Percentiles rank a stretch among this genome's conserved stretches.
phyloP scores from a whole-genome alignment of 495 filamentous ascomycete genomes.

The Cercophora sp. region DNA sequence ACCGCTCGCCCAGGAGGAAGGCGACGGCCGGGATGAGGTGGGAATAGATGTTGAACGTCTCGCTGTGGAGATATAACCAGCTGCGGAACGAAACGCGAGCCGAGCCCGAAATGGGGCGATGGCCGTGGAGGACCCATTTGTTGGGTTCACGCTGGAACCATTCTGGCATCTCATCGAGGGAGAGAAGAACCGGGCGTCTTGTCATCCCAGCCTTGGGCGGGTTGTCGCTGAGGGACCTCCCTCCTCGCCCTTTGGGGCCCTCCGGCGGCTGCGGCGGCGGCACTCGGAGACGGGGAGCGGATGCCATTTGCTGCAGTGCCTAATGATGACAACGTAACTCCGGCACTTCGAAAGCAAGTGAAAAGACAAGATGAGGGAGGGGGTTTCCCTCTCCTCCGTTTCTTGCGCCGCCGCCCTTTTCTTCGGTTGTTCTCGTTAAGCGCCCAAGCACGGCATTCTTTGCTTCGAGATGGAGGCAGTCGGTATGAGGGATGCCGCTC shows the following conservation, averaged over 20 bases:
- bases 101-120: slow-evolving; percentile 67
- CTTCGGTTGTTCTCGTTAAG: too few relatives aligned
- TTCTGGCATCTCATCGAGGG: slow-evolving; percentile 12
- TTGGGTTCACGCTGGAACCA: slow-evolving; percentile 13
- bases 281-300: slow-evolving; percentile 6
- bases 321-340: neutral
- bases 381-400: neutral
- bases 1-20: slow-evolving; percentile 26
- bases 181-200: slow-evolving; percentile 10
- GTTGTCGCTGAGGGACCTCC: neutral
- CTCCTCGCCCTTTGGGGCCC: neutral
- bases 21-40: slow-evolving; percentile 39
- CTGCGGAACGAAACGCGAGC: slow-evolving; percentile 59
- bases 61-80: slow-evolving; percentile 53
- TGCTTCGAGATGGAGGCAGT: too few relatives aligned
- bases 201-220: slow-evolving; percentile 1
- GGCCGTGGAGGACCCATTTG: slow-evolving; percentile 62
- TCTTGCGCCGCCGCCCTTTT: too few relatives aligned
- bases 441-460: too few relatives aligned
- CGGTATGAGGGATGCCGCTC: too few relatives aligned
- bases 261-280: slow-evolving; percentile 4
- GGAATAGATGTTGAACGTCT: slow-evolving; percentile 46
- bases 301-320: slow-evolving; percentile 1
- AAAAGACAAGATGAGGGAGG: neutral
- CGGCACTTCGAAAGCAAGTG: neutral